Evolutionary conservation across 805 yeast genomes (phyloP).

Genomic region (Ogataea haglerorum): DNA sequence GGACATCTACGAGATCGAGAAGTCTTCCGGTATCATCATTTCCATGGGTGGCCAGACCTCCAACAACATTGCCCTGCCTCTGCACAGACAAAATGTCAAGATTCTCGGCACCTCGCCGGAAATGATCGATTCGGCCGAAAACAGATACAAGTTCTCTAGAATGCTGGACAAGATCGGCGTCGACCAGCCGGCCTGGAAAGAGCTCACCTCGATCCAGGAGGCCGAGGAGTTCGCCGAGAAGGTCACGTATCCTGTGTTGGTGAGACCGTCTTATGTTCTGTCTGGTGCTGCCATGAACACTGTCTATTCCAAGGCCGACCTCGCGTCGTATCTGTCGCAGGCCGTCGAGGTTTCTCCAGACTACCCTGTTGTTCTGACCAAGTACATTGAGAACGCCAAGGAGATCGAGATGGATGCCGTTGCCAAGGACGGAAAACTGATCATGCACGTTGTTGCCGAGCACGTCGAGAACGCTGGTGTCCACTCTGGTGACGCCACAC

Average conservation of each 20-base stretch:
- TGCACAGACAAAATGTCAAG: slow-evolving; percentile 92
- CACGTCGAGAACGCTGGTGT: slow-evolving; percentile 99
- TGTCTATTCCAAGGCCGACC: slow-evolving; percentile 83
- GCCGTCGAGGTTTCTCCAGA: slow-evolving; percentile 98
- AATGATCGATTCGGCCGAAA: slow-evolving; percentile 97
- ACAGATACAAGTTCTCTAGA: slow-evolving; percentile 95
- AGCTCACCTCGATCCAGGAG: slow-evolving; percentile 85
- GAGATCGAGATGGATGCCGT: slow-evolving; percentile 99
- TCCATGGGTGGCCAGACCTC: slow-evolving; percentile 99
- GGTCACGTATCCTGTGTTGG: slow-evolving; percentile 91
- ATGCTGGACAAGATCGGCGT: slow-evolving; percentile 95
- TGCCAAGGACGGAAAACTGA: slow-evolving; percentile 88
- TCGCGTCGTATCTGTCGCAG: slow-evolving; percentile 81
- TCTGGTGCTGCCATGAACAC: slow-evolving; percentile 99
- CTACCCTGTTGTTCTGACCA: slow-evolving; percentile 95
- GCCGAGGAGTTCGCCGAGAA: slow-evolving; percentile 89
- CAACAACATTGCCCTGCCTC: slow-evolving; percentile 88
- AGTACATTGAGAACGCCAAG: slow-evolving; percentile 93
- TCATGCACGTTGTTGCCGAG: slow-evolving; percentile 97
- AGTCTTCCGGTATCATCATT: slow-evolving; percentile 86
- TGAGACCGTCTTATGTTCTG: slow-evolving; percentile 94
- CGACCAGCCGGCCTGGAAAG: slow-evolving; percentile 99
- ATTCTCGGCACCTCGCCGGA: slow-evolving; percentile 96
- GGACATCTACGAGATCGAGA: slow-evolving; percentile 91
- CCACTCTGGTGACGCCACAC: slow-evolving; percentile 98